Base-by-base conservation (phyloP, 495 filamentous ascomycete genomes). In the Daldinia loculata region DNA sequence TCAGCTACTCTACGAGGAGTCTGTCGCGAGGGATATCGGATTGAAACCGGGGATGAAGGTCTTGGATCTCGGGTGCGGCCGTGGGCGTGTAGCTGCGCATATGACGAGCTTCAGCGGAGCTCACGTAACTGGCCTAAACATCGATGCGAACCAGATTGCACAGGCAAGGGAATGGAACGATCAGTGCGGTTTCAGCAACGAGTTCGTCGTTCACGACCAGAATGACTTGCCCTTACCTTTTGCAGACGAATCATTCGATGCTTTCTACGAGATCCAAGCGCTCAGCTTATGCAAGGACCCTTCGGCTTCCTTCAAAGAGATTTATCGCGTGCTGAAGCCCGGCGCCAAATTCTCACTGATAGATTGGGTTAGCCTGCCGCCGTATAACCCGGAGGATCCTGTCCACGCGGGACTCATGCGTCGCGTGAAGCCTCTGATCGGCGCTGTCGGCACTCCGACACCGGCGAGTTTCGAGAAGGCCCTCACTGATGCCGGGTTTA, bases 201-300 rank as follows among this genome's bases (percentile, higher is more conserved):
- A 76, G 58, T 89, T 89, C 70, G 75, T 88, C 62, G 79, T 81
- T 22, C 83, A 84, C 67, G 87, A 89, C 67, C 86, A 89, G 77
- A 89, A 89, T 75, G 78, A 76, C 59, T 81, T 89, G 29, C 87
- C 87, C 3, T 79, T 89, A 8, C 87, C 87, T 7, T 88, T 89
- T 56, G 84, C 72, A 17, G 81, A 88, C 71, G 79, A 77, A 52
- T 79, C 79, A 66, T 88, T 89, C 78, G 86, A 89, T 59, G 87
- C 83, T 62, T 88, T 89, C 71, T 89, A 89, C 79, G 84, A 89
- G 80, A 89, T 89, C 76, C 87, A 89, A 67, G 87, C 87, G 1
- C 80, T 89, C 45, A 87, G 84, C 61, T 78, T 89, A 9, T 89
- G 86, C 81, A 87, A 87, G 70, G 86, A 89, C 58, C 76, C 86